A percentile compares a stretch with the other conserved stretches of the same genome.
Conservation (phyloP, 2,329 filamentous ascomycete genomes). For the Gliomastix tumulicola region DNA sequence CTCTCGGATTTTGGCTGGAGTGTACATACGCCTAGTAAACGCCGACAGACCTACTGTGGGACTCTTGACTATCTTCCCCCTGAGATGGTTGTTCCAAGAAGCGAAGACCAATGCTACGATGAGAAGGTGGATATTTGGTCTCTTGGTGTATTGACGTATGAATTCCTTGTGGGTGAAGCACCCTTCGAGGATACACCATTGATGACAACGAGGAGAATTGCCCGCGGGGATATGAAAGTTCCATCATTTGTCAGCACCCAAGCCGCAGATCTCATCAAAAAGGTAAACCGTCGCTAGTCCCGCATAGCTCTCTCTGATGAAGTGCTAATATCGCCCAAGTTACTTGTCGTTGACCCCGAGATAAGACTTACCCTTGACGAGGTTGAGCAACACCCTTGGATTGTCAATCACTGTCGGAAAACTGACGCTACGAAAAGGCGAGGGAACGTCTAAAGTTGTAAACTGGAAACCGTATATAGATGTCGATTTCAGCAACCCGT, state of each 20-base stretch:
- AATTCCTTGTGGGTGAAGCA: conserved; percentile 92
- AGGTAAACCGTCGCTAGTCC: conserved; percentile 43
- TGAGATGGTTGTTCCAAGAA: conserved; percentile 86
- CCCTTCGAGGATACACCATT: conserved; percentile 93
- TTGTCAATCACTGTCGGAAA: conserved; percentile 84
- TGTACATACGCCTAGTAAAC: conserved; percentile 92
- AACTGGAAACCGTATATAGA: too few species aligned
- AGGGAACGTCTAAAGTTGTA: too few species aligned
- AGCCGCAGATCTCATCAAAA: conserved; percentile 87
- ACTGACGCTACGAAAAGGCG: conserved; percentile 45
- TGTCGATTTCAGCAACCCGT: too few species aligned
- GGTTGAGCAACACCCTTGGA: conserved; percentile 89
- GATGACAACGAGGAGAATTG: conserved; percentile 90
- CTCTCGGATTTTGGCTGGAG: conserved; percentile 98
- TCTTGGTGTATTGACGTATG: conserved; percentile 88
- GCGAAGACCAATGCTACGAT: conserved; percentile 79
- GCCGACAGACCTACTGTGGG: conserved; percentile 91
- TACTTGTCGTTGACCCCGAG: conserved; percentile 87
- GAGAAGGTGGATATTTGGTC: conserved; percentile 98
- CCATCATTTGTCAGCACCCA: conserved; percentile 86
- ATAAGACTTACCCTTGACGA: conserved; percentile 88
- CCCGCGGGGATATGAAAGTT: conserved; percentile 83
- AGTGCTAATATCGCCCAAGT: conserved; percentile 31
- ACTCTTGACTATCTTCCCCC: conserved; percentile 98
- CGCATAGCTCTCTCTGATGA: not conserved